phyloP scores from a whole-genome alignment of 805 yeast genomes.

The Starmerella sp. region DNA sequence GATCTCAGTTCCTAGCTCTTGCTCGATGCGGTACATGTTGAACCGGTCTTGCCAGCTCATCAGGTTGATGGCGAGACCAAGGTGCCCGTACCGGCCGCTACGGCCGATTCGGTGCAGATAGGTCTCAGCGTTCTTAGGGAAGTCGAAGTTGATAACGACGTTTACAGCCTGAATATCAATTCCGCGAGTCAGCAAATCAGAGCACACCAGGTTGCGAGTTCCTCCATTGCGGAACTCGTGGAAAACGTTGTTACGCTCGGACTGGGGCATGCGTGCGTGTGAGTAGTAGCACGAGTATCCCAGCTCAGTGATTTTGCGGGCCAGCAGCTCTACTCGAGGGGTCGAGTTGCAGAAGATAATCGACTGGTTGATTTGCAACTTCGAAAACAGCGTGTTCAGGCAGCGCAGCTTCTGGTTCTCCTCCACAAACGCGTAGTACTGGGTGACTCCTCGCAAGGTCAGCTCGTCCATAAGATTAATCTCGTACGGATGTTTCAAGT shows the following conservation, averaged over 20 bases:
- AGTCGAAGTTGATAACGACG: slow-evolving; percentile 94
- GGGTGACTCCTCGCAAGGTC: slow-evolving; percentile 91
- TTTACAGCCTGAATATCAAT: slow-evolving; percentile 98
- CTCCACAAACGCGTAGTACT: slow-evolving; percentile 96
- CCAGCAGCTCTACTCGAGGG: slow-evolving; percentile 86
- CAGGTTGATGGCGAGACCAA: slow-evolving; percentile 92
- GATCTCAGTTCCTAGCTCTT: slow-evolving; percentile 94
- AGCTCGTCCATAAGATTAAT: slow-evolving; percentile 96
- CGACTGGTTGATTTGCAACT: slow-evolving; percentile 89
- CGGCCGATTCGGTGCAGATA: slow-evolving; percentile 97
- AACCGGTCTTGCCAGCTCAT: slow-evolving; percentile 96
- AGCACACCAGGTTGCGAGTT: slow-evolving; percentile 92
- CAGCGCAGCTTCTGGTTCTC: slow-evolving; percentile 94
- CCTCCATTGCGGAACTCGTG: slow-evolving; percentile 98
- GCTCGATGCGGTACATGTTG: slow-evolving; percentile 87
- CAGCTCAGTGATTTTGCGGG: slow-evolving; percentile 89
- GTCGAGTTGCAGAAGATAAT: slow-evolving; percentile 96
- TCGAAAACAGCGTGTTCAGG: slow-evolving; percentile 85
- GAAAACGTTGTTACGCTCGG: slow-evolving; percentile 93
- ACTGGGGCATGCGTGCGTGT: slow-evolving; percentile 96
- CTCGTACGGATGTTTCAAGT: slow-evolving; percentile 83
- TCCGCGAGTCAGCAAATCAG: slow-evolving; percentile 94
- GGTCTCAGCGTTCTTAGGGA: slow-evolving; percentile 96
- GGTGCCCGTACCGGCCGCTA: slow-evolving; percentile 96
- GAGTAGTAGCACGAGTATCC: slow-evolving; percentile 95